These are phyloP conservation scores for Cladosporium sp. DNA, from an alignment of 2,329 filamentous ascomycete species.

Conservation along the genomic window DNA sequence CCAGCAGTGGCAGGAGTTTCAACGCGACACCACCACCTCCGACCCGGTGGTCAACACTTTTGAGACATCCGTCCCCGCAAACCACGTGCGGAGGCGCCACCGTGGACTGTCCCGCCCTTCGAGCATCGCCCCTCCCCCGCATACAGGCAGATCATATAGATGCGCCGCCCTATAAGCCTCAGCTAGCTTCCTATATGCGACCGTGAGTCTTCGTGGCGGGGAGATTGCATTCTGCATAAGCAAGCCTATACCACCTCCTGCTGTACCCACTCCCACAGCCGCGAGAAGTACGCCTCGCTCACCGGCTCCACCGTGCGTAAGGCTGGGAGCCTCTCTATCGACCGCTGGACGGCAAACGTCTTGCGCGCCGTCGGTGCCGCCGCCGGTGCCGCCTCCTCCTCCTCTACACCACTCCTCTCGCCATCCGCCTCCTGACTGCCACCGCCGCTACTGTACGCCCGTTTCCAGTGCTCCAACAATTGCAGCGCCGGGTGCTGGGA, in stretches of 20 bases:
- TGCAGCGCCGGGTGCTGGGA: slow-evolving; percentile 40
- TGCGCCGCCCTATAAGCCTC: slow-evolving; percentile 1
- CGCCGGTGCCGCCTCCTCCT: not conserved
- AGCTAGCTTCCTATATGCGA: slow-evolving; percentile 8
- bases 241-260: slow-evolving; percentile 15
- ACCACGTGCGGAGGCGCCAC: slow-evolving; percentile 5
- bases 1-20: slow-evolving; percentile 11
- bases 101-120: not conserved
- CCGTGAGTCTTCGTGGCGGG: slow-evolving; percentile 11
- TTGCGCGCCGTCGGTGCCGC: slow-evolving; percentile 10
- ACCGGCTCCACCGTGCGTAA: slow-evolving; percentile 35
- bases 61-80: slow-evolving; percentile 6
- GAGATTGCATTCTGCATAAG: slow-evolving; percentile 11
- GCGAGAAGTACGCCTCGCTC: slow-evolving; percentile 38
- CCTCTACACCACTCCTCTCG: slow-evolving; percentile 1
- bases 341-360: slow-evolving; percentile 32
- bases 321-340: slow-evolving; percentile 29
- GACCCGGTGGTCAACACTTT: not conserved
- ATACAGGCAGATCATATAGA: slow-evolving; percentile 6
- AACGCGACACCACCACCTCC: not conserved
- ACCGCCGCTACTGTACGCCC: slow-evolving; percentile 30
- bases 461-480: slow-evolving; percentile 47
- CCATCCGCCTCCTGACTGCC: slow-evolving; percentile 4
- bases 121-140: slow-evolving; percentile 8
- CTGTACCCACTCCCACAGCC: slow-evolving; percentile 39